Conservation (phyloP, 768 basidiomycete species). For the Coprinopsis sp. region DNA sequence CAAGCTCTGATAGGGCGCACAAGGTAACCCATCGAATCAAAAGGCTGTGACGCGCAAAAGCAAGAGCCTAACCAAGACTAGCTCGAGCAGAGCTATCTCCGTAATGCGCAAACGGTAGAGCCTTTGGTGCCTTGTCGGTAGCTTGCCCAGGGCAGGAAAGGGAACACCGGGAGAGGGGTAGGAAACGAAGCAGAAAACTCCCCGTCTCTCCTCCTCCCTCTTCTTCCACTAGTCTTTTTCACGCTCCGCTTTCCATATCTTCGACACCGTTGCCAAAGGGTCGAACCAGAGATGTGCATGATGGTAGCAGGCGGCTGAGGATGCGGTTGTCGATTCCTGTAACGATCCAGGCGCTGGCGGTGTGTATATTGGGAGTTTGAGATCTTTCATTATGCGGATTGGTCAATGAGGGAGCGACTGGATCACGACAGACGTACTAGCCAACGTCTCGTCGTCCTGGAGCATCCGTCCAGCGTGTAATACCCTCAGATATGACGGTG, state of each 20-base stretch:
- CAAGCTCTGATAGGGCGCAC: background rate
- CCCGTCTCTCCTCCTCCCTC: slow-evolving; percentile 24
- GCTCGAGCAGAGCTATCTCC: no score
- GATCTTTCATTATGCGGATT: slow-evolving; percentile 18
- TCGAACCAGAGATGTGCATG: slow-evolving; percentile 70
- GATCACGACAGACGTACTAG: slow-evolving; percentile 39
- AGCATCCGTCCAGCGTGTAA: slow-evolving; percentile 74
- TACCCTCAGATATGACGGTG: slow-evolving; percentile 71
- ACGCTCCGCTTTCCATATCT: slow-evolving; percentile 49
- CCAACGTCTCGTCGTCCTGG: slow-evolving; percentile 78
- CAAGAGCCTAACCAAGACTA: no score
- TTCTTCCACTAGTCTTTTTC: slow-evolving; percentile 45
- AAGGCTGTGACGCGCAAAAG: background rate
- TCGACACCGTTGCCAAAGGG: slow-evolving; percentile 43
- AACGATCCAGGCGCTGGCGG: slow-evolving; percentile 20
- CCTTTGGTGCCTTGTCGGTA: background rate
- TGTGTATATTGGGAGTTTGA: slow-evolving; percentile 37
- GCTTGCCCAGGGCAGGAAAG: background rate
- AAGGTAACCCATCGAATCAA: background rate
- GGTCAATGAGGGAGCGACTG: slow-evolving; percentile 6
- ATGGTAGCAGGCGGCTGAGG: slow-evolving; percentile 46
- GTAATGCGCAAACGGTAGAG: no score
- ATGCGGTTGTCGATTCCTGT: slow-evolving; percentile 2
- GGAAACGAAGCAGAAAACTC: background rate
- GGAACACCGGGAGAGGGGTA: background rate